Conservation (phyloP, 1,284 basidiomycete species). For the Phylloboletellus chloephorus region DNA sequence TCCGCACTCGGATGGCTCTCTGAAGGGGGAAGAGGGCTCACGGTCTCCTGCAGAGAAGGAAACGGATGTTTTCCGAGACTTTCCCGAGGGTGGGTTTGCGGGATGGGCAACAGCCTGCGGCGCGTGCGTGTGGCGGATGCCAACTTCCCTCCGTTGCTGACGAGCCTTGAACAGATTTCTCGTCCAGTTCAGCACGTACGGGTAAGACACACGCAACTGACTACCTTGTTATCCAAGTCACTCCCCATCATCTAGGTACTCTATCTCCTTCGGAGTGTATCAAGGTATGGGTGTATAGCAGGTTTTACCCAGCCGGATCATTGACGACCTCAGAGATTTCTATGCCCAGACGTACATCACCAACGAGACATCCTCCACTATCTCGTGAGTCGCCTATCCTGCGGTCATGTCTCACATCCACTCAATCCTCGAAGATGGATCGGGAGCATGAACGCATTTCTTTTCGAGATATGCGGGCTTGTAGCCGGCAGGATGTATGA, state of each 20-base stretch:
- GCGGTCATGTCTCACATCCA: not conserved
- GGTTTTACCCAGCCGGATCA: not conserved
- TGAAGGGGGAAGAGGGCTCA: not conserved
- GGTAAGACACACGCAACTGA: constrained; percentile 23
- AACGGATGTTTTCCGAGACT: constrained; percentile 7
- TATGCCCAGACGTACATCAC: constrained; percentile 35
- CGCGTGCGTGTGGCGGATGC: constrained; percentile 18
- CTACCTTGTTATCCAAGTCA: not conserved
- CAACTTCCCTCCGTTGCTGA: not conserved
- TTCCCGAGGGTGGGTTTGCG: constrained; percentile 25
- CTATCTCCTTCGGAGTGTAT: constrained; percentile 40
- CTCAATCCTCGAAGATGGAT: constrained; percentile 38
- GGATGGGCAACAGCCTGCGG: constrained; percentile 30
- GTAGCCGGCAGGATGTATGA: constrained; percentile 34
- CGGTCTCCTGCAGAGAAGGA: not conserved
- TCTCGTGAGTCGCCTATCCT: constrained; percentile 30
- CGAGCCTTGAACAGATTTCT: constrained; percentile 21
- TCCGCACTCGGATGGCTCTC: not conserved
- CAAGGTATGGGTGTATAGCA: constrained; percentile 30
- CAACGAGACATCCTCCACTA: constrained; percentile 34
- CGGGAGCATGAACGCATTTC: constrained; percentile 42
- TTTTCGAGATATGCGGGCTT: constrained; percentile 36
- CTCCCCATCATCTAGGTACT: constrained; percentile 27
- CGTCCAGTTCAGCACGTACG: constrained; percentile 36
- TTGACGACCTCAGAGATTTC: constrained; percentile 25